A percentile compares a stretch with the other conserved stretches of the same genome.
Evolutionary conservation across 169 alveolate genomes (phyloP).

Genomic region (Cyclospora cayetanensis): DNA sequence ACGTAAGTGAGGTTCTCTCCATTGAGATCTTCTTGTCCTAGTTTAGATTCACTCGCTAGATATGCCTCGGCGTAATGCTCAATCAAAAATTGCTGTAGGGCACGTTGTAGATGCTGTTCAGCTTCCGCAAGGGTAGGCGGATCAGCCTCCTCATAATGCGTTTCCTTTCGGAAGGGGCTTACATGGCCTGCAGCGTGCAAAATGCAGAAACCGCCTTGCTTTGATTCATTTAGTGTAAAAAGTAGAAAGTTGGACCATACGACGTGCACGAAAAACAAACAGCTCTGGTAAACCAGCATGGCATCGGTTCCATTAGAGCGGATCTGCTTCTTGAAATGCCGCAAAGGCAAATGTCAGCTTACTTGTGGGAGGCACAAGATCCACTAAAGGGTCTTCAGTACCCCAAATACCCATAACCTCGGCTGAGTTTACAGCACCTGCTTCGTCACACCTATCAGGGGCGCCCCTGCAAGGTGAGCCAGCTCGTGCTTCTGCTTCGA

Average conservation of each 20-base stretch:
- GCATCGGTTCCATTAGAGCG: background rate
- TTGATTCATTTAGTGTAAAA: background rate
- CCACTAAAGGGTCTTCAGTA: background rate
- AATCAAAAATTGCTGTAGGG: background rate
- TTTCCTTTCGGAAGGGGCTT: background rate
- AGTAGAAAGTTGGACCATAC: background rate
- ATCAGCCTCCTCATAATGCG: background rate
- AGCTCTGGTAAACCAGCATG: background rate
- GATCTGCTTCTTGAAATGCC: background rate
- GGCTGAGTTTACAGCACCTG: background rate
- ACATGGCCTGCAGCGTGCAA: background rate
- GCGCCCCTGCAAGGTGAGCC: too few relatives aligned
- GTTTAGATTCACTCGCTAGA: background rate
- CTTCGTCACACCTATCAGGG: too few relatives aligned
- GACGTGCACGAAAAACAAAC: background rate
- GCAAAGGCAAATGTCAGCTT: background rate
- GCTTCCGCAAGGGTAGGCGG: background rate
- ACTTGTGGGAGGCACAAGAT: conserved; percentile 23
- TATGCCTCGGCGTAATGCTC: background rate
- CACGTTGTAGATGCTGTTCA: conserved; percentile 14
- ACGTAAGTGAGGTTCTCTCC: background rate
- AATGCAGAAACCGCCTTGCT: background rate
- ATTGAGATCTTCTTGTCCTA: background rate
- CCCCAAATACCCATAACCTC: conserved; percentile 6
- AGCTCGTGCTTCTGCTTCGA: too few relatives aligned